Evolutionary conservation across 129 eudicot genomes (phyloP).

Genomic region (Apium graveolens): DNA sequence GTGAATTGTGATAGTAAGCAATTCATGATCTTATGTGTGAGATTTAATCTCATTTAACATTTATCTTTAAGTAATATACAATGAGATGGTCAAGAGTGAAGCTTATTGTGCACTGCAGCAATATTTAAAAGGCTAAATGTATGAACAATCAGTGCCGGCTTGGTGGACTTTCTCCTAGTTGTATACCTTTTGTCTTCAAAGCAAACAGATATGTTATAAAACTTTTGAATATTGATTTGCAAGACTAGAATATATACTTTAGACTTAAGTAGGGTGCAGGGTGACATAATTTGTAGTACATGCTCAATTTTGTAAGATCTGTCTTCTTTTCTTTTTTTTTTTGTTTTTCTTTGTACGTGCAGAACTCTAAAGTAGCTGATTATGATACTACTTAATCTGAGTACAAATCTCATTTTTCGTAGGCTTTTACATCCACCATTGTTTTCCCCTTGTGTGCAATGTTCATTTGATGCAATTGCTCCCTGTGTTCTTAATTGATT

Average conservation of each 20-base stretch:
- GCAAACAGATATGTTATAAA: background rate
- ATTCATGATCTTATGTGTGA: background rate
- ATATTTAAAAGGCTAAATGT: background rate
- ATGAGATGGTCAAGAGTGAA: background rate
- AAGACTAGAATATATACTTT: background rate
- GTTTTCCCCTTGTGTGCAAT: too few relatives aligned
- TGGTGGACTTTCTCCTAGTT: background rate
- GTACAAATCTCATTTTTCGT: background rate
- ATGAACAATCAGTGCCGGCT: background rate
- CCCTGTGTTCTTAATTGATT: too few relatives aligned
- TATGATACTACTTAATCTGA: background rate
- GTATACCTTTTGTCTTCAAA: background rate
- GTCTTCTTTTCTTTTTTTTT: background rate
- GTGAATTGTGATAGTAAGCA: conserved; percentile 13
- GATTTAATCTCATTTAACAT: background rate
- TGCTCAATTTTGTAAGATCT: background rate
- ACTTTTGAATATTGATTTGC: background rate
- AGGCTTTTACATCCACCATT: too few relatives aligned
- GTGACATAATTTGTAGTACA: background rate
- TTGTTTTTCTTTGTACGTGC: background rate
- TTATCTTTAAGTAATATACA: background rate
- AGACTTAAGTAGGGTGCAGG: background rate
- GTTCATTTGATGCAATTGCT: too few relatives aligned
- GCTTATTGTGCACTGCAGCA: background rate
- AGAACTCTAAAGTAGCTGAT: background rate